Conservation (phyloP, 2,329 filamentous ascomycete genomes). For the Aspergillaceae sp. region DNA sequence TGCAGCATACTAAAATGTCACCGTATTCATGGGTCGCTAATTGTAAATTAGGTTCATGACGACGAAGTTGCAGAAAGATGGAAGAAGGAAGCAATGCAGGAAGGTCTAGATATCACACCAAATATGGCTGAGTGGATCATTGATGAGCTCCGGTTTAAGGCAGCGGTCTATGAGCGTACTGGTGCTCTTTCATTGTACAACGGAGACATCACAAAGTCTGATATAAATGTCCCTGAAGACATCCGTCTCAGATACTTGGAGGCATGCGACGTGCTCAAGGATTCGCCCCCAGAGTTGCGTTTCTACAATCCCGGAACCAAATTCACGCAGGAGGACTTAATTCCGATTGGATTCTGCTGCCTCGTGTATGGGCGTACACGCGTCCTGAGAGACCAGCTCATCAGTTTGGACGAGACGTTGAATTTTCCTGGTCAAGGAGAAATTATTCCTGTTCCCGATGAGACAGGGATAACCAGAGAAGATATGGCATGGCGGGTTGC, state of each 20-base stretch:
- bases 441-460: slow-evolving; percentile 16
- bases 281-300: slow-evolving; percentile 40
- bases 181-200: slow-evolving; percentile 41
- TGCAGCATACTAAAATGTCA: too few species aligned
- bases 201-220: slow-evolving; percentile 46
- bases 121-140: slow-evolving; percentile 35
- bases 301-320: slow-evolving; percentile 55
- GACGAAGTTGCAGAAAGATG: slow-evolving; percentile 19
- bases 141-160: slow-evolving; percentile 45
- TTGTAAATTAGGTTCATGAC: neutral
- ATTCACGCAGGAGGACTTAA: slow-evolving; percentile 50
- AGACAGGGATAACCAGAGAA: slow-evolving; percentile 23
- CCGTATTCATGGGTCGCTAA: neutral
- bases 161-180: slow-evolving; percentile 34
- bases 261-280: slow-evolving; percentile 43
- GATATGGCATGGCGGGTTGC: slow-evolving; percentile 23
- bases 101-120: slow-evolving; percentile 21
- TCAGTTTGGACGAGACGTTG: slow-evolving; percentile 20
- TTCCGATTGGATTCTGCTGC: slow-evolving; percentile 58
- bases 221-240: slow-evolving; percentile 34
- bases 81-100: slow-evolving; percentile 18
- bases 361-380: slow-evolving; percentile 33
- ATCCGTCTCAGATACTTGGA: slow-evolving; percentile 36
- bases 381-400: slow-evolving; percentile 18
- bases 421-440: slow-evolving; percentile 15